phyloP scores from a whole-genome alignment of 257 asterid genomes.

The Cordia subcordata region DNA sequence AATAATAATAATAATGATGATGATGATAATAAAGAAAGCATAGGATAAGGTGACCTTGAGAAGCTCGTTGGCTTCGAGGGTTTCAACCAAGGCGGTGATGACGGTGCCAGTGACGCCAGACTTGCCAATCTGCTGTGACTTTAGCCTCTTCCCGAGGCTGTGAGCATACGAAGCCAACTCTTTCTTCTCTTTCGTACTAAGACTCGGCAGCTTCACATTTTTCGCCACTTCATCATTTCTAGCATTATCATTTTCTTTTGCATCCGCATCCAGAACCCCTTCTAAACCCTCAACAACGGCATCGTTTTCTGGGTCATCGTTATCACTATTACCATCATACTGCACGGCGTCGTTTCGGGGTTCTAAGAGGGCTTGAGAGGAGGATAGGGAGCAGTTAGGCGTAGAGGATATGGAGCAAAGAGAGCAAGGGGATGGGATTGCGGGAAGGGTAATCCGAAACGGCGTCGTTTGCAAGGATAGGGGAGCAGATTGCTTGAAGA shows the following conservation, averaged over 20 bases:
- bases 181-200: conserved; percentile 76
- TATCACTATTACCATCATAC: not conserved
- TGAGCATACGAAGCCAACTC: conserved; percentile 82
- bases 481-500: conserved; percentile 18
- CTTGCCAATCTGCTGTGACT: conserved; percentile 87
- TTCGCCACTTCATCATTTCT: not conserved
- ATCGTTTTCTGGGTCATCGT: conserved; percentile 12
- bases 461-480: conserved; percentile 25
- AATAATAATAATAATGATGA: too few species aligned
- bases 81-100: conserved; percentile 62
- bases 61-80: conserved; percentile 91
- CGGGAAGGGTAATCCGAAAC: conserved; percentile 10
- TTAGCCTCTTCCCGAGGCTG: conserved; percentile 79
- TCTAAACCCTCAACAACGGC: conserved; percentile 19
- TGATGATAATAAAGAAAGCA: not conserved
- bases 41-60: conserved; percentile 53
- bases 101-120: conserved; percentile 83
- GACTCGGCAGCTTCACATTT: conserved; percentile 33
- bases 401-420: conserved; percentile 3
- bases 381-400: conserved; percentile 13
- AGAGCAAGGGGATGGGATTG: conserved; percentile 4
- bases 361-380: conserved; percentile 20
- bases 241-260: not conserved
- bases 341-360: conserved; percentile 12
- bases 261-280: conserved; percentile 14